Base-by-base conservation (phyloP, 371 early-diverging fungal species). In the Antonospora locustae region DNA sequence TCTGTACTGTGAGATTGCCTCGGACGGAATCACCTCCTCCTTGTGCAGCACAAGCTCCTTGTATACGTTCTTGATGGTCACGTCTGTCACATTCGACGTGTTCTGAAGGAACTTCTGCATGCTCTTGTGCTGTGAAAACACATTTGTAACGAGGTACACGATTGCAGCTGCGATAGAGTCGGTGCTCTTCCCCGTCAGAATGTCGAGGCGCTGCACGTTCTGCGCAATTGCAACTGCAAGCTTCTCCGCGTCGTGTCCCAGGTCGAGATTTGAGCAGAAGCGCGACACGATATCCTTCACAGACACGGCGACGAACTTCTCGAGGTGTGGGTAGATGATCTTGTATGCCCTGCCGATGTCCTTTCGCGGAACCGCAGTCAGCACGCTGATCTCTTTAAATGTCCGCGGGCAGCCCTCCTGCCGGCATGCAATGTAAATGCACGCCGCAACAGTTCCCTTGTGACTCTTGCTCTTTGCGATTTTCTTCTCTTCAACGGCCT, bases 361-460 rank as follows among this genome's bases (percentile, higher is more conserved):
- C 34, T 58, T 69, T 50, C 73, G 74, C 24, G 68, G 73, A 1
- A 97, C 92, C 37, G 83, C 81, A 0, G 93, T 91, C 58, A 90
- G 67, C 0, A 86, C 83, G 49, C 84, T 84, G 43, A 97, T 86
- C 74, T 97, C 98, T 66, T 89, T 86, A 73, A 92, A 94, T 0
- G 98, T 92, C 57, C 98, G 80, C 0, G 87, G 82, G 1, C 85
- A 90, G 16, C 78, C 78, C 59, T 88, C 84, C 62, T 87, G 81
- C 34, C 88, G 80, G 73, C 93, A 93, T 5, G 93, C 98, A 55
- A 92, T 82, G 58, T 86, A 89, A 61, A 97, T 85, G 70, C 91
- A 91, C 1, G 91, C 90, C 2, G 91, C 94, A 69, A 88, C 85
- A 50, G 92, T 79, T 9, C 84, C 85, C 55, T 91, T 87, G 37